Percentiles rank a stretch among this genome's conserved stretches.
Evolutionary conservation across 1,284 basidiomycete species (phyloP).

Genomic region (Cerrena zonata): DNA sequence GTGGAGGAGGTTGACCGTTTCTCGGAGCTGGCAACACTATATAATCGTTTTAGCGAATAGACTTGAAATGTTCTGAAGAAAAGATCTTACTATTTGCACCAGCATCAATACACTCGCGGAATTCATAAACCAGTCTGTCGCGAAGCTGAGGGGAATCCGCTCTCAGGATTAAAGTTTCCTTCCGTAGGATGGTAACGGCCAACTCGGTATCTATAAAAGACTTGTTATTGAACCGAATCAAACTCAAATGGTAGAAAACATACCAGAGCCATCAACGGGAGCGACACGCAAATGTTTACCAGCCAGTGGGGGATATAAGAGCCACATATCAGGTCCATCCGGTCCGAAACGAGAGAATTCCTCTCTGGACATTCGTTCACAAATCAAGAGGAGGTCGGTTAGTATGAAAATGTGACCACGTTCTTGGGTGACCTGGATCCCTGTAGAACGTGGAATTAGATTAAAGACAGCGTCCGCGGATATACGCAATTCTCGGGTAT

Average conservation of each 20-base stretch:
- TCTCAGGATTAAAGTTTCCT: constrained; percentile 76
- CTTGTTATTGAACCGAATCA: constrained; percentile 6
- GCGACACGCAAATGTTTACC: constrained; percentile 85
- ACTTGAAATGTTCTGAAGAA: neutral
- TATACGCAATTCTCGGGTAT: constrained; percentile 73
- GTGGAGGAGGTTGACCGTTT: constrained; percentile 35
- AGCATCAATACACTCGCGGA: constrained; percentile 81
- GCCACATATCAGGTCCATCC: constrained; percentile 80
- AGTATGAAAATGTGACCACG: constrained; percentile 86
- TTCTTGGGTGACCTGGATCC: constrained; percentile 65
- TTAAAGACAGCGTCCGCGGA: constrained; percentile 73
- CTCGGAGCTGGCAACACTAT: constrained; percentile 49
- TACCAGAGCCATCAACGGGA: constrained; percentile 57
- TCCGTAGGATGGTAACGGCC: constrained; percentile 81
- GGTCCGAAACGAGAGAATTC: constrained; percentile 48
- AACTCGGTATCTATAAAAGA: constrained; percentile 56
- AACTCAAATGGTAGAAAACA: constrained; percentile 18
- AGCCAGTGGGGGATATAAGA: constrained; percentile 91
- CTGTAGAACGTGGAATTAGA: constrained; percentile 75
- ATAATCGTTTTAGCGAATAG: constrained; percentile 5
- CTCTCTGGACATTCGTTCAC: constrained; percentile 71
- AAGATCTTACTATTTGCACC: constrained; percentile 63
- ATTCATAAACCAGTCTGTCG: constrained; percentile 66
- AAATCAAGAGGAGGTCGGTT: constrained; percentile 87
- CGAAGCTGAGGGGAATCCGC: constrained; percentile 59